Evolutionary conservation across 2,329 filamentous ascomycete genomes (phyloP).

Genomic region (Colletotrichum cordylinicola): DNA sequence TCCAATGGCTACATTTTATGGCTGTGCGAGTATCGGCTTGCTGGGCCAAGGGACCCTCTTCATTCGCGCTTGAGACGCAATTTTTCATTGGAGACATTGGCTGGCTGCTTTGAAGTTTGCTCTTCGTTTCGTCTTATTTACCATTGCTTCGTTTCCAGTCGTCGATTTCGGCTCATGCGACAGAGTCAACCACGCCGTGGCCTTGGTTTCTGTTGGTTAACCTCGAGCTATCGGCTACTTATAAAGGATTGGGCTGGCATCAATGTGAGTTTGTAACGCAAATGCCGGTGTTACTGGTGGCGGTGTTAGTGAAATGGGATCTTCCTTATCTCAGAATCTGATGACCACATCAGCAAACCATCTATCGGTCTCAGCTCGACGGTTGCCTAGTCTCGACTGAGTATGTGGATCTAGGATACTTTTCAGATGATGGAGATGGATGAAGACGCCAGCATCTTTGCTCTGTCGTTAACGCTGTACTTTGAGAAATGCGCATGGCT

Average conservation of each 20-base stretch:
- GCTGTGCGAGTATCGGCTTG: no score
- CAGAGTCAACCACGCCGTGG: rapidly evolving
- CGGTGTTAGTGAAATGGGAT: background rate
- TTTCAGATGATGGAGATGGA: background rate
- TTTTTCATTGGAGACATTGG: background rate
- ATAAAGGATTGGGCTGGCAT: background rate
- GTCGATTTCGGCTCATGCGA: background rate
- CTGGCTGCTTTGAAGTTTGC: background rate
- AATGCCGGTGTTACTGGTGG: background rate
- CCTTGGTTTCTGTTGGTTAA: background rate
- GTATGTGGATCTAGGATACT: background rate
- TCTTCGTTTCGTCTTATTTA: background rate
- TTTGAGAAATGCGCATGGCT: background rate
- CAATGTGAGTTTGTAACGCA: background rate
- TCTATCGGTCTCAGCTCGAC: background rate
- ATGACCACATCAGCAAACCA: background rate
- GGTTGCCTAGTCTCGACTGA: background rate
- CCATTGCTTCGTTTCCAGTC: background rate
- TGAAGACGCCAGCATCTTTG: background rate
- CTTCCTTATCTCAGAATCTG: rapidly evolving
- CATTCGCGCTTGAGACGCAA: background rate
- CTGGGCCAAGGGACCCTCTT: no score
- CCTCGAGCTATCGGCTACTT: background rate
- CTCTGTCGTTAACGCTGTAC: rapidly evolving
- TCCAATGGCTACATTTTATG: no score